Conservation (phyloP, 441 rosid species). For the Corymbia citriodora region DNA sequence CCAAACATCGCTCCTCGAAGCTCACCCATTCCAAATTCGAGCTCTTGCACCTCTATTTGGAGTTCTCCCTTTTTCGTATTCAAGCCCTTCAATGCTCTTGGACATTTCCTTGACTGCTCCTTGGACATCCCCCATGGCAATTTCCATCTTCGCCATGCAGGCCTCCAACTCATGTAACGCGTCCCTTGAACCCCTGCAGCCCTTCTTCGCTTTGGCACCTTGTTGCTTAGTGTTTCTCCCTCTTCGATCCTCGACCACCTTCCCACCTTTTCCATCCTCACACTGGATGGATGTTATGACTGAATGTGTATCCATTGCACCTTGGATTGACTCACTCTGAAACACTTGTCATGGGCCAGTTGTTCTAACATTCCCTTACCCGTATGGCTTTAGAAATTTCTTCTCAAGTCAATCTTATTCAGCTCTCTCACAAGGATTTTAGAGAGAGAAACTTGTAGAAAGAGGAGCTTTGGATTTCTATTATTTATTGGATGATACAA, state of each 20-base stretch:
- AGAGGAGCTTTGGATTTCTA: too few relatives aligned
- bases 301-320: not conserved
- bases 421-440: too few relatives aligned
- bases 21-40: not conserved
- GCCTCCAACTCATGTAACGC: not conserved
- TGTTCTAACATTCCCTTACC: not conserved
- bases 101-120: not conserved
- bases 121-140: not conserved
- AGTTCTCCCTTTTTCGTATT: not conserved
- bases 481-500: too few relatives aligned
- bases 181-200: not conserved
- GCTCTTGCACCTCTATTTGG: not conserved
- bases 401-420: too few relatives aligned
- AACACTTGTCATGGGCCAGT: not conserved
- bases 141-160: not conserved
- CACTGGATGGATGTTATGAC: not conserved
- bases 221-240: not conserved
- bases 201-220: not conserved
- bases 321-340: not conserved
- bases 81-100: not conserved
- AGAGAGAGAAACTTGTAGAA: too few relatives aligned
- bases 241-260: not conserved
- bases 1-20: not conserved
- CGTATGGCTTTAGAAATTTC: not conserved
- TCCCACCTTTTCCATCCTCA: not conserved